Base-by-base conservation (phyloP, 805 yeast species). In the Wickerhamiella kurtzmanii region DNA sequence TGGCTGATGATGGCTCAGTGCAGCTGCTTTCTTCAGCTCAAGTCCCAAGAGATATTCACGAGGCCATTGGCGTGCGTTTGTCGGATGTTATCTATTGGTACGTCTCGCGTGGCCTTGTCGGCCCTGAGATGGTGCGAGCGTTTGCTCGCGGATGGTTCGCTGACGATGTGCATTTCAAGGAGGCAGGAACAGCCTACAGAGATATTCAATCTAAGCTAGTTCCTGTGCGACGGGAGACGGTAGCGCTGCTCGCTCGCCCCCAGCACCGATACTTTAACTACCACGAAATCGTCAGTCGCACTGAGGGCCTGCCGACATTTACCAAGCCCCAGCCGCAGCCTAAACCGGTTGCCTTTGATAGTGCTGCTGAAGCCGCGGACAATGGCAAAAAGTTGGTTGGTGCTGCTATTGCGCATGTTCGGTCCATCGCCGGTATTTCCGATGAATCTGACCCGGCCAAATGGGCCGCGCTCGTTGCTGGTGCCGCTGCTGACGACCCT, bases 41-140 rank as follows among this genome's bases (percentile, higher is more conserved):
- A 9, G 65, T 81, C 42, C 96, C 97, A 2, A 75, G 76, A 50
- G 94, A 87, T 61, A 68, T 84, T 11, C 92, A 84, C 60, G 87
- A 80, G 41, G 74, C 87, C 42, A 72, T 92, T 43, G 86, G 94
- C 8, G 85, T 82, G 61, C 75, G 88, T 59, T 68, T 92, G 44
- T 94, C 96, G 1, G 82, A 85, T 46, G 97, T 88, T 64, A 71
- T 82, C 38, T 80, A 76, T 57, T 87, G 80, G 60, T 92, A 86
- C 62, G 77, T 77, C 59, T 80, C 94, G 1, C 63, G 82, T 48
- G 97, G 96, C 1, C 60, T 88, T 20, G 66, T 82, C 11, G 75
- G 79, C 5, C 65, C 80, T 4, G 78, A 77, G 48, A 61, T 84
- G 20, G 71, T 81, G 38, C 82, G 80, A 51, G 75, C 86, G 0